Base-by-base conservation (phyloP, 108 stramenopile species). In the Cyclotella choctawhatcheeana region DNA sequence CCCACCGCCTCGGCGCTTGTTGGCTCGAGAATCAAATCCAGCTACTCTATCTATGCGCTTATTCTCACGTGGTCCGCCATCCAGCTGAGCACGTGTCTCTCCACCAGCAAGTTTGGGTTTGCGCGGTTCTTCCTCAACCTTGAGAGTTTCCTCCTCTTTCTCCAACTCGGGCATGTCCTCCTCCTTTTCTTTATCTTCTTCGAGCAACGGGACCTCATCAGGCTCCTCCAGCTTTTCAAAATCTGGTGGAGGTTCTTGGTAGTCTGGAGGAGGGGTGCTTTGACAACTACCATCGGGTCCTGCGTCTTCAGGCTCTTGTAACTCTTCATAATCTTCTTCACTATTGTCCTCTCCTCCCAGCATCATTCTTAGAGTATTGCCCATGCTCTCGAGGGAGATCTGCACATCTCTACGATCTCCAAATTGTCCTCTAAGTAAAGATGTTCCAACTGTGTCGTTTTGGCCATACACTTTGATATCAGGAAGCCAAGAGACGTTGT, bases 351-450 rank as follows among this genome's bases (percentile, higher is more conserved):
- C 62, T 29, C 74, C 74, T 54, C 80, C 80, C 18, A 81, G 26
- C 27, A 81, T 58, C 70, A 81, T 71, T 37, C 80, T 48, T 16
- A 81, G 27, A 13, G 52, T 43, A 45, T 76, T 81, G 2, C 69
- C 74, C 75, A 71, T 66, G 34, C 75, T 81, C 56, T 81, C 80
- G 2, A 81, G 45, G 20, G 80, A 73, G 62, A 81, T 81, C 34
- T 81, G 80, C 10, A 81, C 80, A 65, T 81, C 80, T 67, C 80
- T 70, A 26, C 75, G 30, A 44, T 81, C 80, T 32, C 80, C 75
- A 65, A 81, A 81, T 50, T 76, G 47, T 22, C 80, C 80, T 50
- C 80, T 63, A 24, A 81, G 63, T 37, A 81, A 69, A 2, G 80
- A 81, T 17, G 56, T 44, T 12, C 80, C 80, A 20, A 64, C 44